Evolutionary conservation across 352 stramenopile genomes (phyloP), one percentile per base, ranked within the genome.

Genomic region (Phytopythium delawarense): DNA sequence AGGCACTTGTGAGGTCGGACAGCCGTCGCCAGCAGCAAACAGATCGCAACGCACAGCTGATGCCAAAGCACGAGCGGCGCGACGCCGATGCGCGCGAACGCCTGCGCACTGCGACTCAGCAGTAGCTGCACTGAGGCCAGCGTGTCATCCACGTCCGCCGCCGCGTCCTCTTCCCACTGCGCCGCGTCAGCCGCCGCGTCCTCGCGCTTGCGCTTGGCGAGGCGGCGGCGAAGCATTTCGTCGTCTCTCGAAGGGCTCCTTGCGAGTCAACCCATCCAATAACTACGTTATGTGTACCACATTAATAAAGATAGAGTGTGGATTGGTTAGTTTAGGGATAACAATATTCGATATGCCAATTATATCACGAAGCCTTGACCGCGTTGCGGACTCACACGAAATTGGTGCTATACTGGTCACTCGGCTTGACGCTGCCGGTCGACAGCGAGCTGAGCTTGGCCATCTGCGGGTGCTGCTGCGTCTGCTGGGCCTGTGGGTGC

Each of bases 111-210:
- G 35, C 78, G 78, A 34, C 64, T 72, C n/a, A 68, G 44, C 21
- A 88, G 64, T 39, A 90, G 69, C 53, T 90, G 65, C 9, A 88
- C 71, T 32, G 73, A 78, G 0, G 73, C 49, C 51, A 87, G 63
- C 30, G 74, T 84, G 57, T 90, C 81, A 45, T 90, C 78, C 25
- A 83, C 61, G 30, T 81, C 59, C 42, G 80, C 63, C 13, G 55
- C 62, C 13, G 21, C 45, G 45, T 58, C 64, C 16, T 37, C 54
- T 32, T 63, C 61, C 67, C 72, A 81, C 62, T 72, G 66, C 13
- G 58, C 42, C 20, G 39, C 63, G 21, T 13, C 61, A n/a, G 35
- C 18, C 50, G 37, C 34, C 48, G 20, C 20, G 40, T 51, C 34
- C 55, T n/a, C 20, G 45, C 52, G 68, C 58, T 74, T 75, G n/a